Evolutionary conservation across 2,329 filamentous ascomycete genomes (phyloP).

Genomic region (Kalmusia sp.): DNA sequence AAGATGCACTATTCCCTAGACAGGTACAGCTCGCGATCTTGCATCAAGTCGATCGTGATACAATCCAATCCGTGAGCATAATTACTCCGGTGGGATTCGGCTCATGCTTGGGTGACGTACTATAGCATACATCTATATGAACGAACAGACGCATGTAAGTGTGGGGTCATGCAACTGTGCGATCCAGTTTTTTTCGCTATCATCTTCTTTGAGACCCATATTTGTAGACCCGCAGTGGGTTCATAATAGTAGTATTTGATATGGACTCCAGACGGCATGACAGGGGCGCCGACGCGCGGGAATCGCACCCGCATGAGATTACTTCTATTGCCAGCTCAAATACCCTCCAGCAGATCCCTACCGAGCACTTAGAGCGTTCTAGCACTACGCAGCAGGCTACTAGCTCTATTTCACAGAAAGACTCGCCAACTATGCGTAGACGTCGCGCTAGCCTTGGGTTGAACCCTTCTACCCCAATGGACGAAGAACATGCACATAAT

Average conservation of each 20-base stretch:
- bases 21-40: background rate
- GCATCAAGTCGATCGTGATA: background rate
- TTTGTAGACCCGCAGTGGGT: background rate
- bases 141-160: background rate
- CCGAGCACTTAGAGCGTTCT: background rate
- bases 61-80: background rate
- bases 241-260: background rate
- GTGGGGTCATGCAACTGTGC: background rate
- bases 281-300: background rate
- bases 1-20: background rate
- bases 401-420: background rate
- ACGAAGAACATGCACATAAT: constrained; percentile 50
- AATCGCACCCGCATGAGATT: background rate
- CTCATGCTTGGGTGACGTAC: background rate
- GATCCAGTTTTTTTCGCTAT: constrained; percentile 5
- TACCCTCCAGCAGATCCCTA: background rate
- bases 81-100: background rate
- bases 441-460: constrained; percentile 36
- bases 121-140: background rate
- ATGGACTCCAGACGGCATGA: background rate
- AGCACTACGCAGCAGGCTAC: background rate
- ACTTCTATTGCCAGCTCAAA: background rate
- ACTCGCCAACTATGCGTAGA: background rate
- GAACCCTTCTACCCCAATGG: constrained; percentile 49
- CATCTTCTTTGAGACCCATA: background rate